Conservation (phyloP, 805 yeast species). For the Ogataea minuta region DNA sequence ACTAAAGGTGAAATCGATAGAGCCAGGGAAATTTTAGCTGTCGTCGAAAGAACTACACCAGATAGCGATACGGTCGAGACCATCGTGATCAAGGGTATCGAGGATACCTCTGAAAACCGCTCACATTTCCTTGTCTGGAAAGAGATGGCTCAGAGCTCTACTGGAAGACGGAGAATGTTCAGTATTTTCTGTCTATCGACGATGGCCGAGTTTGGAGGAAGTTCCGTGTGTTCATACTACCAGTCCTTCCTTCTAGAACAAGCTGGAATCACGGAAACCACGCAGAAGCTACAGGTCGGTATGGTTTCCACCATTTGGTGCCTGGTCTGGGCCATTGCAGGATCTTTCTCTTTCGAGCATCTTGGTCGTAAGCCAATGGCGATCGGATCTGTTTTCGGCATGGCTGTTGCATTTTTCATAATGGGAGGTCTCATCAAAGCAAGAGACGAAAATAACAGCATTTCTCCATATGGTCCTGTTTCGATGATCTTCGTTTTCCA, state of each 20-base stretch:
- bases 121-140: slow-evolving; percentile 28
- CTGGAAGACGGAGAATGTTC: slow-evolving; percentile 38
- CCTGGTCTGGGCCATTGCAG: slow-evolving; percentile 19
- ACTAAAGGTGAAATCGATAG: slow-evolving; percentile 35
- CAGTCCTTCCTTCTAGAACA: slow-evolving; percentile 34
- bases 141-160: slow-evolving; percentile 32
- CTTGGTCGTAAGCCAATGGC: slow-evolving; percentile 22
- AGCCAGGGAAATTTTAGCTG: slow-evolving; percentile 38
- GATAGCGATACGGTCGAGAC: slow-evolving; percentile 30
- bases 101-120: slow-evolving; percentile 16
- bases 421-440: slow-evolving; percentile 23
- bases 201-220: slow-evolving; percentile 43
- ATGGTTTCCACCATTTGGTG: slow-evolving; percentile 20
- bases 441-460: slow-evolving; percentile 2
- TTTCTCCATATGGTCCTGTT: slow-evolving; percentile 30
- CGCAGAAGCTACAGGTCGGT: slow-evolving; percentile 25
- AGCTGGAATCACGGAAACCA: slow-evolving; percentile 21
- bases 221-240: slow-evolving; percentile 46
- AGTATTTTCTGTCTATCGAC: slow-evolving; percentile 29
- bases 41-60: slow-evolving; percentile 31
- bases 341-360: slow-evolving; percentile 20
- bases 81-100: slow-evolving; percentile 21
- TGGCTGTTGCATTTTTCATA: slow-evolving; percentile 22
- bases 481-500: slow-evolving; percentile 52
- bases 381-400: slow-evolving; percentile 14